Evolutionary conservation across 2,329 filamentous ascomycete species (phyloP).

Genomic region (Aspergillus quadrilineatus): DNA sequence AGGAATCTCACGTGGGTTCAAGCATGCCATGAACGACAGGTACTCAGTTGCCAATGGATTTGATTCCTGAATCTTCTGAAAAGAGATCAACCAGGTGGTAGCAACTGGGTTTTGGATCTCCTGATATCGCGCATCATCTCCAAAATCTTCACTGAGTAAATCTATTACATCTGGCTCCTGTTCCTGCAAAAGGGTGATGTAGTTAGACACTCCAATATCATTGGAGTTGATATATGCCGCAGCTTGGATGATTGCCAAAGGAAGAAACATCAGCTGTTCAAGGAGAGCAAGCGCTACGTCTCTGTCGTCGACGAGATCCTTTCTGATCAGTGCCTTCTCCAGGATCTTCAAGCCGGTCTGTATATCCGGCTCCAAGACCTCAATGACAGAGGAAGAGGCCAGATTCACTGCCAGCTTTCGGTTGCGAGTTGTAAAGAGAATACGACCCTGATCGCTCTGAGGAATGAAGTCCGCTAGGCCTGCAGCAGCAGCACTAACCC

Average conservation of each 20-base stretch:
- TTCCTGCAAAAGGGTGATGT: slow-evolving; percentile 8
- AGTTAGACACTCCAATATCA: background rate
- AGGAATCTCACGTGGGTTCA: slow-evolving; percentile 29
- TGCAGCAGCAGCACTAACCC: too few species aligned
- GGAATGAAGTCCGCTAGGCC: slow-evolving; percentile 18
- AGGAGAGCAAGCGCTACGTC: slow-evolving; percentile 13
- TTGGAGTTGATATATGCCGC: slow-evolving; percentile 23
- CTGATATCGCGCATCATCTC: slow-evolving; percentile 7
- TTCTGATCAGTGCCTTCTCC: background rate
- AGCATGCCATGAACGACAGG: slow-evolving; percentile 32
- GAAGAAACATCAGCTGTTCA: slow-evolving; percentile 23
- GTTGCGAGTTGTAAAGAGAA: slow-evolving; percentile 31
- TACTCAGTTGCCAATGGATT: slow-evolving; percentile 5
- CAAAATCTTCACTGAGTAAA: slow-evolving; percentile 12
- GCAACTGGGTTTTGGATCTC: slow-evolving; percentile 7
- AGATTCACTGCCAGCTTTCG: slow-evolving; percentile 20
- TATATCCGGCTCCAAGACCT: background rate
- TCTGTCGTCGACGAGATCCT: slow-evolving; percentile 13
- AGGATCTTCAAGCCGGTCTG: background rate
- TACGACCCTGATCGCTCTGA: slow-evolving; percentile 18
- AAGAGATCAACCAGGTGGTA: slow-evolving; percentile 14
- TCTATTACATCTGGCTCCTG: background rate
- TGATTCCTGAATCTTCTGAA: slow-evolving; percentile 16
- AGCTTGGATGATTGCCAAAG: slow-evolving; percentile 29
- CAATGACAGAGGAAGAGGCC: background rate